phyloP scores from a whole-genome alignment of 2,329 filamentous ascomycete genomes.

The Alternaria arbusti region DNA sequence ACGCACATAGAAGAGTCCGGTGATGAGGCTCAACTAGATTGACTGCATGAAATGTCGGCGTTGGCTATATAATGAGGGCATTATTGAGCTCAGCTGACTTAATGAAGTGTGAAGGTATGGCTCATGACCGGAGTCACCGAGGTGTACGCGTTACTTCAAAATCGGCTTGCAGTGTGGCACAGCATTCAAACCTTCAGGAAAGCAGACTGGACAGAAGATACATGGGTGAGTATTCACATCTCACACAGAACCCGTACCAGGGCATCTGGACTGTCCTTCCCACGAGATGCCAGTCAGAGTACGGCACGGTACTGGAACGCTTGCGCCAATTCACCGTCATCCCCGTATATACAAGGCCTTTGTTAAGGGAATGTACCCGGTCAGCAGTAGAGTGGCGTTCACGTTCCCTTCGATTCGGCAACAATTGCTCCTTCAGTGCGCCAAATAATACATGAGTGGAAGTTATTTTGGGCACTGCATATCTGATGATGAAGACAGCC shows the following conservation, averaged over 20 bases:
- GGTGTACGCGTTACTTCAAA: conserved; percentile 16
- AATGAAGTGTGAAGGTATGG: background rate
- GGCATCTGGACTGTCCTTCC: background rate
- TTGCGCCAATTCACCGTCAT: background rate
- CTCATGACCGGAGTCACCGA: background rate
- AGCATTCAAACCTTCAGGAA: background rate
- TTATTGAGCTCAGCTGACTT: background rate
- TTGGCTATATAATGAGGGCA: background rate
- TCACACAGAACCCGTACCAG: background rate
- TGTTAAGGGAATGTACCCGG: background rate
- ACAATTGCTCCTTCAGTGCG: background rate
- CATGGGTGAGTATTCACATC: background rate
- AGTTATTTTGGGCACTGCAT: background rate
- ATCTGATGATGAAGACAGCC: background rate
- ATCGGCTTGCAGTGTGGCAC: background rate
- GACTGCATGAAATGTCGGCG: background rate
- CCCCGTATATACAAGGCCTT: conserved; percentile 10
- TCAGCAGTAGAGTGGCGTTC: background rate
- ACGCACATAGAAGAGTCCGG: background rate
- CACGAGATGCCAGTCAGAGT: background rate
- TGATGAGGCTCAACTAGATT: background rate
- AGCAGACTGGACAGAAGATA: background rate
- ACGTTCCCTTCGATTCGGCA: background rate
- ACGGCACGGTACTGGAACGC: background rate
- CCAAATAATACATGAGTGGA: background rate